A percentile compares a stretch with the other conserved stretches of the same genome.
Conservation (phyloP, 2,329 filamentous ascomycete genomes). For the Thielaviopsis punctulata region DNA sequence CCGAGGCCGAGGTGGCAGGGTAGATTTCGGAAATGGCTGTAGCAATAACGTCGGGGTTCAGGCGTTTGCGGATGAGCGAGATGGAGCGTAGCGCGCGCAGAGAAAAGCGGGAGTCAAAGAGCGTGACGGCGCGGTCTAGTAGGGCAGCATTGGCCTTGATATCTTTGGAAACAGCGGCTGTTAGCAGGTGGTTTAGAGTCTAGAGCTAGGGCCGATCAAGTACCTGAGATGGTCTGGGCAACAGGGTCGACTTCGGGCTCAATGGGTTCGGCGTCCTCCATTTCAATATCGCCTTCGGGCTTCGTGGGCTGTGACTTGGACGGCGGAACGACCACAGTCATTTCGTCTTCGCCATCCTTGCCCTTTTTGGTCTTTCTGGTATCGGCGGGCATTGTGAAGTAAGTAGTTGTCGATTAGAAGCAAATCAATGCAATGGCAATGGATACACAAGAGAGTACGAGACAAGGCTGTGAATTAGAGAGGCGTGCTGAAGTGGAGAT, state of each 20-base stretch:
- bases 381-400: conserved; percentile 6
- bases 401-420: neutral
- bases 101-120: conserved; percentile 91
- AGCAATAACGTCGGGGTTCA: conserved; percentile 65
- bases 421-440: neutral
- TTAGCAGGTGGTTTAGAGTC: conserved; percentile 12
- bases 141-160: conserved; percentile 89
- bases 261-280: conserved; percentile 40
- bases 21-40: conserved; percentile 72
- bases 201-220: conserved; percentile 14
- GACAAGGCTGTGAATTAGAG: neutral
- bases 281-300: conserved; percentile 51
- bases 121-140: conserved; percentile 75
- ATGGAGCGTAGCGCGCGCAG: conserved; percentile 88
- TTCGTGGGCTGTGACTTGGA: conserved; percentile 50
- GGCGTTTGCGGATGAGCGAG: conserved; percentile 82
- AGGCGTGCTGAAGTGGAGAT: neutral
- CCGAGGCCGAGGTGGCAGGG: conserved; percentile 41
- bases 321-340: conserved; percentile 65
- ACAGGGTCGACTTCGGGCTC: conserved; percentile 42
- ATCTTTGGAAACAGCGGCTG: conserved; percentile 36
- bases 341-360: conserved; percentile 59
- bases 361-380: conserved; percentile 13
- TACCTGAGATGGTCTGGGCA: conserved; percentile 43
- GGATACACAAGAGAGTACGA: neutral